phyloP scores from a whole-genome alignment of 2,329 filamentous ascomycete species.

The Scolecobasidium constrictum region DNA sequence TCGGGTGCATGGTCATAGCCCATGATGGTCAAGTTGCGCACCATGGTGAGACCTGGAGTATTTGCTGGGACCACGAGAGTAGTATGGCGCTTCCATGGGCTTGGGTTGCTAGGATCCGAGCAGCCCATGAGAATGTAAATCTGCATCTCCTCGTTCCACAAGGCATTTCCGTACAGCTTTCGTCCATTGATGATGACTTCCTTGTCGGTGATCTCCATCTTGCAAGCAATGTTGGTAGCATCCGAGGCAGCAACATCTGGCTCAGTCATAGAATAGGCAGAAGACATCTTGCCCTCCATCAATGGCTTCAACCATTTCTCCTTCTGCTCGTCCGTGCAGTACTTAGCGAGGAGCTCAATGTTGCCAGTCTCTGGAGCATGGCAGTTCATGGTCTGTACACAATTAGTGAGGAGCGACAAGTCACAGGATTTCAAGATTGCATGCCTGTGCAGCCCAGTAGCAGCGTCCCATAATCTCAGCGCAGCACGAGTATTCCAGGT shows the following conservation, averaged over 20 bases:
- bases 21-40: constrained; percentile 30
- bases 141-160: constrained; percentile 26
- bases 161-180: constrained; percentile 30
- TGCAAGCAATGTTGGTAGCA: constrained; percentile 34
- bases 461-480: constrained; percentile 36
- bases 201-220: constrained; percentile 25
- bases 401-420: background rate
- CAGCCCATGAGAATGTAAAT: constrained; percentile 28
- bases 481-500: constrained; percentile 35
- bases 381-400: constrained; percentile 30
- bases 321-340: constrained; percentile 39
- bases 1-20: constrained; percentile 32
- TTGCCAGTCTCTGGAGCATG: constrained; percentile 40
- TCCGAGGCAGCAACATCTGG: constrained; percentile 40
- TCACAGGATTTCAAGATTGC: too few relatives aligned
- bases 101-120: constrained; percentile 28
- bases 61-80: constrained; percentile 28
- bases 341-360: constrained; percentile 43
- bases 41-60: constrained; percentile 26
- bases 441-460: constrained; percentile 33
- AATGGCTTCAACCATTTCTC: constrained; percentile 38
- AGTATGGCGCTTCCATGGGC: constrained; percentile 29
- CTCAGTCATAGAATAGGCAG: constrained; percentile 42
- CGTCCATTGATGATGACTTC: constrained; percentile 31
- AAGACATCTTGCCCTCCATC: constrained; percentile 37